Conservation (phyloP, 2,329 filamentous ascomycete species). For the Fusarium fujikuroi region DNA sequence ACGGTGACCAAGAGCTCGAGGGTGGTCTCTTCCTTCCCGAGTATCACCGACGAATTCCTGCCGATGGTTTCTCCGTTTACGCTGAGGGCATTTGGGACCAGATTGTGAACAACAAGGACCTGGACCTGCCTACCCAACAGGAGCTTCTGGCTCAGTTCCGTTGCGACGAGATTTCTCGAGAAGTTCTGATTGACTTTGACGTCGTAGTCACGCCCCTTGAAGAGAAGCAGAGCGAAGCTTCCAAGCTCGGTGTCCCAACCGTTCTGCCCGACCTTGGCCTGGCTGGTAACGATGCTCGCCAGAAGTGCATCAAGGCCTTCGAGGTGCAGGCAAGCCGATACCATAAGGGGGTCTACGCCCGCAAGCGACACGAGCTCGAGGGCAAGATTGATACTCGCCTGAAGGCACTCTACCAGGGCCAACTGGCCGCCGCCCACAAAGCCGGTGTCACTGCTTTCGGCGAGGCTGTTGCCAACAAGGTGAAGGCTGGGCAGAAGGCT, state of each 20-base stretch:
- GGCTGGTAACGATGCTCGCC: slow-evolving; percentile 76
- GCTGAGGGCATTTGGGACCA: slow-evolving; percentile 97
- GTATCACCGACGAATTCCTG: slow-evolving; percentile 95
- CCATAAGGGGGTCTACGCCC: slow-evolving; percentile 92
- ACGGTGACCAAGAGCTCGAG: slow-evolving; percentile 76
- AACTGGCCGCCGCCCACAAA: slow-evolving; percentile 90
- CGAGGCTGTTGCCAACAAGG: slow-evolving; percentile 84
- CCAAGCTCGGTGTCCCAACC: slow-evolving; percentile 75
- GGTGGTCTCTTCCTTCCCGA: slow-evolving; percentile 90
- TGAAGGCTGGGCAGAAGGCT: slow-evolving; percentile 93
- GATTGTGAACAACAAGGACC: slow-evolving; percentile 98
- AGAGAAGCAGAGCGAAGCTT: slow-evolving; percentile 81
- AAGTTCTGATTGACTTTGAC: slow-evolving; percentile 88
- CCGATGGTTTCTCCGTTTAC: slow-evolving; percentile 95
- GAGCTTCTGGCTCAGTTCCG: slow-evolving; percentile 96
- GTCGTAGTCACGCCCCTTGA: slow-evolving; percentile 84
- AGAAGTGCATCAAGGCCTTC: slow-evolving; percentile 82
- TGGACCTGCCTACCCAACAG: slow-evolving; percentile 96
- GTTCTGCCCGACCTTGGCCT: slow-evolving; percentile 80
- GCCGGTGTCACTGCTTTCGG: slow-evolving; percentile 84
- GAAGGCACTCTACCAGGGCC: slow-evolving; percentile 88
- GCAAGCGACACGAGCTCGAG: slow-evolving; percentile 87
- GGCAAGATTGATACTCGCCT: slow-evolving; percentile 87
- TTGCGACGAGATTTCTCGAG: slow-evolving; percentile 94
- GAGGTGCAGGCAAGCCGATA: slow-evolving; percentile 92